A percentile compares a stretch with the other conserved stretches of the same genome.
Evolutionary conservation across 2,329 filamentous ascomycete genomes (phyloP).

Genomic region (Penicillium sp.): DNA sequence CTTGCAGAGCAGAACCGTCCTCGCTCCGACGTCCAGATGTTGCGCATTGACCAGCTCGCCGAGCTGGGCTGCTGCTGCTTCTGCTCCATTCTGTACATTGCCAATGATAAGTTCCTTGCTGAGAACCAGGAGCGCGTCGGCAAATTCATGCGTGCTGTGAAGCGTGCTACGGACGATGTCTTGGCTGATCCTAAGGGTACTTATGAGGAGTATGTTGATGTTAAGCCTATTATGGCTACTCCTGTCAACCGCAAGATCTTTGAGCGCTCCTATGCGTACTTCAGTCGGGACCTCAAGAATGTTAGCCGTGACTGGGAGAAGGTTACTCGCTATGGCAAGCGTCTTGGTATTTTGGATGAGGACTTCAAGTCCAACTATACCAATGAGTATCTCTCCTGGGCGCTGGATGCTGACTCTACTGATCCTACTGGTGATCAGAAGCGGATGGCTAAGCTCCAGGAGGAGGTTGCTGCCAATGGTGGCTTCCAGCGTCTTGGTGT

Average conservation of each 20-base stretch:
- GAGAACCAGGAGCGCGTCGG: conserved; percentile 65
- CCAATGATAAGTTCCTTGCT: conserved; percentile 69
- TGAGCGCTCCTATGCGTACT: conserved; percentile 75
- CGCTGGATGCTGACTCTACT: conserved; percentile 61
- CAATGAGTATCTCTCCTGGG: conserved; percentile 69
- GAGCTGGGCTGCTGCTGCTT: conserved; percentile 82
- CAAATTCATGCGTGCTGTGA: conserved; percentile 71
- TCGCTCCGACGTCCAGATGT: conserved; percentile 71
- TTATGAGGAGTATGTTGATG: conserved; percentile 68
- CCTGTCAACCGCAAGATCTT: conserved; percentile 75
- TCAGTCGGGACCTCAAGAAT: conserved; percentile 73
- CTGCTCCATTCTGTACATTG: conserved; percentile 79
- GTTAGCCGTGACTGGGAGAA: conserved; percentile 73
- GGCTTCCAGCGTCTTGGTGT: conserved; percentile 53
- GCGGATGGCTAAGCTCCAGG: conserved; percentile 69
- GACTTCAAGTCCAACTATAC: conserved; percentile 72
- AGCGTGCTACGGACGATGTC: conserved; percentile 72
- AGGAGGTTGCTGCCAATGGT: conserved; percentile 63
- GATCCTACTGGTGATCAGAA: conserved; percentile 74
- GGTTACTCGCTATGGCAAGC: conserved; percentile 74
- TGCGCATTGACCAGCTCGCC: conserved; percentile 77
- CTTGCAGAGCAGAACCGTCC: conserved; percentile 63
- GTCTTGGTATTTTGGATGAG: conserved; percentile 65
- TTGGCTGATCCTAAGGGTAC: conserved; percentile 62
- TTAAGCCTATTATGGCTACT: conserved; percentile 70